These are phyloP conservation scores for Apiospora saccharicola DNA, from an alignment of 2,329 filamentous ascomycete genomes.

Conservation along the genomic window DNA sequence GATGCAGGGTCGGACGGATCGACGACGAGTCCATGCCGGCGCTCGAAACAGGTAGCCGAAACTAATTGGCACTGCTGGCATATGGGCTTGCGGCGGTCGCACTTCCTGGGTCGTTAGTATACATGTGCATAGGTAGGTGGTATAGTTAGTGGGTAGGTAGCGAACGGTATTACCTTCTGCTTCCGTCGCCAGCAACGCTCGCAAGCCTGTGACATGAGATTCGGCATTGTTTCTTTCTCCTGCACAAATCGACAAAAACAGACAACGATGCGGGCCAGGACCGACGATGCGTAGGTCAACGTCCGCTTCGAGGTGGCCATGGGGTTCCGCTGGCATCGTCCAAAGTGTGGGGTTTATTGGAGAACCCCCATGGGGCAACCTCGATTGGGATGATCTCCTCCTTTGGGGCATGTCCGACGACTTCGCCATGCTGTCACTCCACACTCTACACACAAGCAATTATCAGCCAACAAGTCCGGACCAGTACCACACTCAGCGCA, in stretches of 20 bases:
- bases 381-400: background rate
- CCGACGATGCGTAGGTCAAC: constrained; percentile 1
- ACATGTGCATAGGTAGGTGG: background rate
- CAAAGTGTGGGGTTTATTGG: background rate
- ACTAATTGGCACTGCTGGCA: constrained; percentile 17
- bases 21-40: background rate
- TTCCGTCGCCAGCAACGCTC: constrained; percentile 44
- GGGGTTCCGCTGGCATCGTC: background rate
- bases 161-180: constrained; percentile 33
- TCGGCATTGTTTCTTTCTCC: background rate
- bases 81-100: constrained; percentile 22
- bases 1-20: constrained; percentile 11
- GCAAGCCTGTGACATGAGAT: constrained; percentile 36
- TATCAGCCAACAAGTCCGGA: background rate
- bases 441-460: background rate
- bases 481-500: background rate
- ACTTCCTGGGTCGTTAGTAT: background rate
- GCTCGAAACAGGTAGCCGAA: background rate
- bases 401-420: background rate
- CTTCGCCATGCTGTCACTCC: background rate
- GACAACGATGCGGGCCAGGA: background rate
- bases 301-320: background rate
- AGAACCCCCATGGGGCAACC: background rate
- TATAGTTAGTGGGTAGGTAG: background rate
- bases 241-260: background rate